Evolutionary conservation across 2,329 filamentous ascomycete species (phyloP).

Genomic region (Elsinoe australis): DNA sequence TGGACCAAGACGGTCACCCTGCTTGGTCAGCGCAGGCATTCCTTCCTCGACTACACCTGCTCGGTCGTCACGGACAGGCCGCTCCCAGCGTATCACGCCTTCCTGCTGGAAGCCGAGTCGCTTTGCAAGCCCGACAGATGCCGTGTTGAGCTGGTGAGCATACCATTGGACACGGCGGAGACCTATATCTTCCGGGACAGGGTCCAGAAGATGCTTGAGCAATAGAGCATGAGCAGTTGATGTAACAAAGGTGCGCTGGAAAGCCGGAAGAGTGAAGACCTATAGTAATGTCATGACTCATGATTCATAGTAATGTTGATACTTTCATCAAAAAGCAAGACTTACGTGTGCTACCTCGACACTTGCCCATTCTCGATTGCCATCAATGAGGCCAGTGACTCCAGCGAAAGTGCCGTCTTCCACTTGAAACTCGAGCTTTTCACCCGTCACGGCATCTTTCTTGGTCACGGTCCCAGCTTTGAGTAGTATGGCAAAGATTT

Average conservation of each 20-base stretch:
- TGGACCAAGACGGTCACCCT: neutral
- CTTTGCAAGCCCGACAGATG: neutral
- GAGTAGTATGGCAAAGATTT: neutral
- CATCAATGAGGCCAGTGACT: neutral
- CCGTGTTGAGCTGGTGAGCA: neutral
- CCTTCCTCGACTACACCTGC: neutral
- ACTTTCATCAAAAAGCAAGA: neutral
- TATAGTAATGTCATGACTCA: neutral
- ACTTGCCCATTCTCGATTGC: slow-evolving; percentile 2
- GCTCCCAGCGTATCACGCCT: neutral
- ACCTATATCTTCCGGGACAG: neutral
- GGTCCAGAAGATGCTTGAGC: slow-evolving; percentile 9
- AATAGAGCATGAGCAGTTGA: neutral
- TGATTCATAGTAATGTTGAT: neutral
- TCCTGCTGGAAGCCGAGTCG: slow-evolving; percentile 3
- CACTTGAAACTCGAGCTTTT: neutral
- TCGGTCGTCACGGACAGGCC: neutral
- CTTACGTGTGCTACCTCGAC: slow-evolving; percentile 10
- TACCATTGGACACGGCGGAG: neutral
- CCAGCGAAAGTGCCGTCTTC: slow-evolving; percentile 1
- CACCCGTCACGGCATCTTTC: neutral
- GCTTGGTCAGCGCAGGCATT: neutral
- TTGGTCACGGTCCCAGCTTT: neutral
- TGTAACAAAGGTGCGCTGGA: neutral
- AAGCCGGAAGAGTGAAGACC: slow-evolving; percentile 1